Percentiles rank a stretch among this genome's conserved stretches.
Evolutionary conservation across 306 rosid species (phyloP).

Genomic region (Medicago arabica): DNA sequence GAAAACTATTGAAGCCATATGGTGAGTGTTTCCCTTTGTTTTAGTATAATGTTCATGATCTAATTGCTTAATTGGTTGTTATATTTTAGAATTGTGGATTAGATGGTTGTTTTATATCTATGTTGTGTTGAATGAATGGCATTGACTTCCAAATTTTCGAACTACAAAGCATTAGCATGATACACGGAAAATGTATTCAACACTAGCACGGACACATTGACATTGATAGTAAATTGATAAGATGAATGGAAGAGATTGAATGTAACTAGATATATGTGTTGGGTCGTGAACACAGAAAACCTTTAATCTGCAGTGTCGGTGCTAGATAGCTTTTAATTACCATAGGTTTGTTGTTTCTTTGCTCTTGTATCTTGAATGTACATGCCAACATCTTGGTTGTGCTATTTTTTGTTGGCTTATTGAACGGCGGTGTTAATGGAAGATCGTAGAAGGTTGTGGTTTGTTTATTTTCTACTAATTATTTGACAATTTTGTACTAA

Average conservation of each 20-base stretch:
- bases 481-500: background rate
- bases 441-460: background rate
- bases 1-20: constrained; percentile 88
- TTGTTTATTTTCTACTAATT: too few species aligned
- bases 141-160: background rate
- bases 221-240: background rate
- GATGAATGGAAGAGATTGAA: background rate
- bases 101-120: background rate
- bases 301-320: too few species aligned
- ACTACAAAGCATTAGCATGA: background rate
- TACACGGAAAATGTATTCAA: background rate
- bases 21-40: constrained; percentile 62
- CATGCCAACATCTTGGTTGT: background rate
- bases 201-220: background rate
- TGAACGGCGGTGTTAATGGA: background rate
- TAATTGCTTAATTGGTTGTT: background rate
- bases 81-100: background rate
- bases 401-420: background rate
- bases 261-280: background rate
- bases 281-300: too few species aligned
- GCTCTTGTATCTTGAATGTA: background rate
- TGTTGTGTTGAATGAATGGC: background rate
- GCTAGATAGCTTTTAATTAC: background rate
- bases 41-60: background rate
- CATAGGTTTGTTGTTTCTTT: background rate